Evolutionary conservation across 192 early-diverging fungal genomes (phyloP).

Genomic region (Umbelopsis isabellina): DNA sequence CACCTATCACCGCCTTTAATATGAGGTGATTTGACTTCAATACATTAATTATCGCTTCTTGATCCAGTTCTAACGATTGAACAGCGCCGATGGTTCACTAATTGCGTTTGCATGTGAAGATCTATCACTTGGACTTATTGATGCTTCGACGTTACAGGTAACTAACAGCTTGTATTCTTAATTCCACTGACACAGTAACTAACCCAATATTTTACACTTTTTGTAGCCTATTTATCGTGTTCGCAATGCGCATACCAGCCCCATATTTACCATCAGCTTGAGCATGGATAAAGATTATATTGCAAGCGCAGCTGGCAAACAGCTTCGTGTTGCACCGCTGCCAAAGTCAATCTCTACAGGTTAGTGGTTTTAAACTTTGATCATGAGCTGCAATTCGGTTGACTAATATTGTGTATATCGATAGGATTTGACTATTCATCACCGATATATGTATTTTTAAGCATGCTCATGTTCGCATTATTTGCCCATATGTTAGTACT

Average conservation of each 20-base stretch:
- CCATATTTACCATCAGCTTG: neutral
- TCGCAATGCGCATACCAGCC: neutral
- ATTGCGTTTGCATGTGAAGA: neutral
- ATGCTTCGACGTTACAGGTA: constrained; percentile 14
- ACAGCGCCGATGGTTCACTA: neutral
- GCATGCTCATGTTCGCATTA: constrained; percentile 14
- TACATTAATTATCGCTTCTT: neutral
- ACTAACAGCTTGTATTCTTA: too few species aligned
- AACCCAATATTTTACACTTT: neutral
- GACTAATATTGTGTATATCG: neutral
- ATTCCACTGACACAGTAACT: neutral
- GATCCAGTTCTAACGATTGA: neutral
- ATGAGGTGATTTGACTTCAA: neutral
- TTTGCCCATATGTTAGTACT: constrained; percentile 7
- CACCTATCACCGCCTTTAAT: constrained; percentile 3
- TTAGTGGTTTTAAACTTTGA: neutral
- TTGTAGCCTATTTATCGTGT: neutral
- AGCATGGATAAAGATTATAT: neutral
- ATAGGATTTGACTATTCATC: neutral
- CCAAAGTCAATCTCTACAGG: constrained; percentile 1
- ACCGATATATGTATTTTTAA: constrained; percentile 11
- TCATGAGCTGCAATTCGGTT: too few species aligned
- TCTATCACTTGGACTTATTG: neutral
- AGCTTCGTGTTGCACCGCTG: neutral
- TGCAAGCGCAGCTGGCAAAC: constrained; percentile 7